Evolutionary conservation across 768 basidiomycete species (phyloP), one percentile per base, ranked within the genome.

Genomic region (Panaeolus cyanescens): DNA sequence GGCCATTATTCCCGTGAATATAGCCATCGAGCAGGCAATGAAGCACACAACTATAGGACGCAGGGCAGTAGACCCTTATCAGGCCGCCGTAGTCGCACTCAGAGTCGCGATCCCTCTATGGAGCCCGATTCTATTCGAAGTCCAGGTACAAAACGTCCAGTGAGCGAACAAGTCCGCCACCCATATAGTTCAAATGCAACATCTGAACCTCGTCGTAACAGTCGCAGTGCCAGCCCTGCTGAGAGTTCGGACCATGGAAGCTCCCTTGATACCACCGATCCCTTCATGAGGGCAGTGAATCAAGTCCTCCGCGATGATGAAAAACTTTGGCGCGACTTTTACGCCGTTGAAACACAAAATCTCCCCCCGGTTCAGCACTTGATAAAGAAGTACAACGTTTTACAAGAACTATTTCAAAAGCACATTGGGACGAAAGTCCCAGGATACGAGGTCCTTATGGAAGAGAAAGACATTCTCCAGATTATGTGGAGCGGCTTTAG

Each of bases 31-130:
- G n/a, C 25, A 56, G 33, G 34, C 65, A 62, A 31, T 66, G 67
- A 15, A 69, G 67, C 6, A 64, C 63, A 17, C 66, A 67, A 3
- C 64, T 61, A n/a, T 65, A 55, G 1, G 71, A 33, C 5, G 59
- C 12, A 15, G 25, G 30, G 25, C 12, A 50, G 12, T 15, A 50
- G 45, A 28, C 45, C 25, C 13, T 50, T 28, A 15, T 28, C 30
- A 10, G 6, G 10, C 3, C 22, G n/a, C 12, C 45, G 25, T 30
- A 28, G 45, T n/a, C 45, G n/a, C 30, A 12, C 25, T 8, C 12
- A 10, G 10, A 50, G 45, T n/a, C 45, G 45, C 15, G 45, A 50
- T 12, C 25, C 45, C 30, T 50, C 45, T 13, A 22, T 15, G 4
- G 45, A 28, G 22, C 45, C 45, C 15, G 45, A 50, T 12, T 15